A percentile compares a stretch with the other conserved stretches of the same genome.
phyloP scores from a whole-genome alignment of 805 yeast species.

The Candida manassasensis region DNA sequence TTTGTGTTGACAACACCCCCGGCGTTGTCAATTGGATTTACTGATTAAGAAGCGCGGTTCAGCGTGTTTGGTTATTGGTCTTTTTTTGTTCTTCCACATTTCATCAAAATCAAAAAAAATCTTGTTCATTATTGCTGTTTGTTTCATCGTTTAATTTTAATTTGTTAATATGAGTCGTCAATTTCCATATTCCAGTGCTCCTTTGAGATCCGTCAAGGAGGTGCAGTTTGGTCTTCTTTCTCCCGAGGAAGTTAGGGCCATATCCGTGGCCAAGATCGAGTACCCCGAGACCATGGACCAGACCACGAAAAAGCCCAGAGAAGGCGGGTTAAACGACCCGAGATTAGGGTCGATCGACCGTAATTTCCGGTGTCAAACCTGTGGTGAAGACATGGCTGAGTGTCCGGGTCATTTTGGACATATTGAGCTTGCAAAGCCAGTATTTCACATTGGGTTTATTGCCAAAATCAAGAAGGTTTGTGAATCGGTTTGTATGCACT shows the following conservation, averaged over 20 bases:
- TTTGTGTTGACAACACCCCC: no score
- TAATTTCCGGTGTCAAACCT: slow-evolving; percentile 96
- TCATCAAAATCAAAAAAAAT: slow-evolving; percentile 2
- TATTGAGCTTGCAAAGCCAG: slow-evolving; percentile 96
- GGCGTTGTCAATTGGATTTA: background rate
- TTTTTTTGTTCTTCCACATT: background rate
- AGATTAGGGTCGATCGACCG: slow-evolving; percentile 96
- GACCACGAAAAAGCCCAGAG: slow-evolving; percentile 88
- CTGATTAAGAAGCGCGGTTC: background rate
- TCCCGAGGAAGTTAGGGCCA: slow-evolving; percentile 94
- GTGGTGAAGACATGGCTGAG: slow-evolving; percentile 98
- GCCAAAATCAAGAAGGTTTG: slow-evolving; percentile 91
- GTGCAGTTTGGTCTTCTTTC: slow-evolving; percentile 97
- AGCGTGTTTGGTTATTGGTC: background rate
- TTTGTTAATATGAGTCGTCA: slow-evolving; percentile 37
- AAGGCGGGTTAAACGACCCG: slow-evolving; percentile 96
- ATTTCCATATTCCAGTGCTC: slow-evolving; percentile 96
- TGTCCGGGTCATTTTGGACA: slow-evolving; percentile 99
- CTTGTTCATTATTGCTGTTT: background rate
- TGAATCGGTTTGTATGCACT: slow-evolving; percentile 97
- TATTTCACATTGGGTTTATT: slow-evolving; percentile 95
- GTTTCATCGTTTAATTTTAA: background rate
- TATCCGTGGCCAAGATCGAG: slow-evolving; percentile 95
- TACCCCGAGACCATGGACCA: slow-evolving; percentile 99
- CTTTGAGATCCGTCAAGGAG: slow-evolving; percentile 94